phyloP scores from a whole-genome alignment of 768 basidiomycete species.

The Coprinellus micaceus region DNA sequence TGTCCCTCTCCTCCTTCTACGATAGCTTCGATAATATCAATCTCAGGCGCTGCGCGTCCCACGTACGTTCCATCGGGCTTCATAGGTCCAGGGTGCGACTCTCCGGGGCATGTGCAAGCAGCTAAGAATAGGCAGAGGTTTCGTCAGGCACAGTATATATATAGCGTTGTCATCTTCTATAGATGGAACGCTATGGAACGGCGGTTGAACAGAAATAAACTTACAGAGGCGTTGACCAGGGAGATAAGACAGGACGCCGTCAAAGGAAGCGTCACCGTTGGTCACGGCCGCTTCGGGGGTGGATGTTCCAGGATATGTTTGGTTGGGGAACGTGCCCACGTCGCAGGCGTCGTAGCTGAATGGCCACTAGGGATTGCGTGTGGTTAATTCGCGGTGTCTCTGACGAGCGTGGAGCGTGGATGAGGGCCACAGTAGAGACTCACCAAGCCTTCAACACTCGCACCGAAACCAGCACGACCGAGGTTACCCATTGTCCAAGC shows the following conservation, averaged over 20 bases:
- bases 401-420: slow-evolving; percentile 2
- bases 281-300: slow-evolving; percentile 44
- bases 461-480: slow-evolving; percentile 68
- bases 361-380: no score
- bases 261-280: slow-evolving; percentile 36
- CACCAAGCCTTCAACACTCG: slow-evolving; percentile 60
- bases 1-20: slow-evolving; percentile 23
- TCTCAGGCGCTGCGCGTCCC: slow-evolving; percentile 59
- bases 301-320: slow-evolving; percentile 54
- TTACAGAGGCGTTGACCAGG: slow-evolving; percentile 49
- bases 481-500: slow-evolving; percentile 48
- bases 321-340: slow-evolving; percentile 74
- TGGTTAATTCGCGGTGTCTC: no score
- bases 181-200: no score
- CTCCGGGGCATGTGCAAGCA: slow-evolving; percentile 37
- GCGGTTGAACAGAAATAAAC: not conserved
- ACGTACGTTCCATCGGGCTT: slow-evolving; percentile 47
- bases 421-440: slow-evolving; percentile 13
- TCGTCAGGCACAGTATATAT: not conserved
- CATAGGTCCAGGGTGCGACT: slow-evolving; percentile 36
- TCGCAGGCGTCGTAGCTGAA: slow-evolving; percentile 73
- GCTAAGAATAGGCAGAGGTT: slow-evolving; percentile 10
- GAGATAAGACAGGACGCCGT: slow-evolving; percentile 55
- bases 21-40: slow-evolving; percentile 60
- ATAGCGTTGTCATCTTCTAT: not conserved